A percentile compares a stretch with the other conserved stretches of the same genome.
Evolutionary conservation across 257 asterid species (phyloP).

Genomic region (Rubia yunnanensis): DNA sequence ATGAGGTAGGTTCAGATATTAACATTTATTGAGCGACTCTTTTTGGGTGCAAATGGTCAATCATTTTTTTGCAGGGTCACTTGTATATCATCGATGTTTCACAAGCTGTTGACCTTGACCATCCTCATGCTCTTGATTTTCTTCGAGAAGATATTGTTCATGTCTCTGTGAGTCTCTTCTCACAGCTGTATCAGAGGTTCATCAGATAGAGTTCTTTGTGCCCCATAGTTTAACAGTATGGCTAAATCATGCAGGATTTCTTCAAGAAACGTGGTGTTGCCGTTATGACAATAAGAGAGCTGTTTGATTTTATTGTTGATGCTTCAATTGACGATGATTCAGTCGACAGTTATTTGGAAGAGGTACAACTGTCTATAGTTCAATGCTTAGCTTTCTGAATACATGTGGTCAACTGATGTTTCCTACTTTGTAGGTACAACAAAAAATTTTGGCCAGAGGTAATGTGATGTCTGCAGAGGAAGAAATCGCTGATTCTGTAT

Average conservation of each 20-base stretch:
- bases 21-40: neutral
- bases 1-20: constrained; percentile 42
- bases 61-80: constrained; percentile 52
- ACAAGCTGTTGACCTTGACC: constrained; percentile 95
- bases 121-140: constrained; percentile 89
- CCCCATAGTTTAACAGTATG: neutral
- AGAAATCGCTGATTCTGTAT: constrained; percentile 83
- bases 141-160: constrained; percentile 82
- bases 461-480: constrained; percentile 68
- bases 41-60: neutral
- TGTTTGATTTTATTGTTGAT: constrained; percentile 86
- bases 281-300: constrained; percentile 78
- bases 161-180: constrained; percentile 56
- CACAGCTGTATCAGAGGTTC: neutral
- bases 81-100: constrained; percentile 87
- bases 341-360: constrained; percentile 78
- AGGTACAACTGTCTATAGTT: constrained; percentile 31
- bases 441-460: constrained; percentile 76
- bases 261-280: constrained; percentile 82
- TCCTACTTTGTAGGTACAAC: constrained; percentile 46
- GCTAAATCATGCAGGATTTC: constrained; percentile 50
- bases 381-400: neutral
- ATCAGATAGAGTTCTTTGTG: neutral
- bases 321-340: constrained; percentile 67
- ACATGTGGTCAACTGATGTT: constrained; percentile 8